A percentile compares a stretch with the other conserved stretches of the same genome.
Conservation (phyloP, 2,329 filamentous ascomycete species). For the Exophiala oligosperma region DNA sequence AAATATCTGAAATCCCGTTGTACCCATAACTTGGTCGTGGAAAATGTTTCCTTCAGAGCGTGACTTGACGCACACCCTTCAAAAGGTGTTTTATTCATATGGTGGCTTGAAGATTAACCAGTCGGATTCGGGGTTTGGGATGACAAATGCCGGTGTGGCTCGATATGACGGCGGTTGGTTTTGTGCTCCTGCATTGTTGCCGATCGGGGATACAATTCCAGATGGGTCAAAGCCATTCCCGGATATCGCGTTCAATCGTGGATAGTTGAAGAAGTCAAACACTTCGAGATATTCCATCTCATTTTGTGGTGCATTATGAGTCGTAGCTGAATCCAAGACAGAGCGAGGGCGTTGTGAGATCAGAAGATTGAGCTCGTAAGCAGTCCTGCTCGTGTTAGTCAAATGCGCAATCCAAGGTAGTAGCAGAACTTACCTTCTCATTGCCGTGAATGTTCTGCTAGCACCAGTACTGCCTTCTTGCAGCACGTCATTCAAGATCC, state of each 20-base stretch:
- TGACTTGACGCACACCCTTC: not conserved
- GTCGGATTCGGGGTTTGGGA: constrained; percentile 48
- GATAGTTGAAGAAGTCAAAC: constrained; percentile 93
- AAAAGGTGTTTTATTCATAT: constrained; percentile 12
- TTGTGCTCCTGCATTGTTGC: constrained; percentile 13
- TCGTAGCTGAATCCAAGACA: constrained; percentile 28
- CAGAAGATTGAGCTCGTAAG: constrained; percentile 74
- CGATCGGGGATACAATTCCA: constrained; percentile 21
- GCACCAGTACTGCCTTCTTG: constrained; percentile 58
- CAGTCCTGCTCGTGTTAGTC: constrained; percentile 14
- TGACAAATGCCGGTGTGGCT: constrained; percentile 42
- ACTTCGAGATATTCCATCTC: constrained; percentile 89
- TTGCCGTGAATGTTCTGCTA: constrained; percentile 81
- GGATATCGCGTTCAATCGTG: constrained; percentile 54
- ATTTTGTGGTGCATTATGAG: constrained; percentile 35
- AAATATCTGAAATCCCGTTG: too few species aligned
- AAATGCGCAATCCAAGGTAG: not conserved
- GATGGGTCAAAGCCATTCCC: constrained; percentile 12
- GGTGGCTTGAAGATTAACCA: constrained; percentile 37
- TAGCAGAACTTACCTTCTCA: constrained; percentile 75
- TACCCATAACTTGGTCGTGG: too few species aligned
- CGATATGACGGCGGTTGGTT: constrained; percentile 8
- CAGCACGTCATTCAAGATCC: constrained; percentile 76
- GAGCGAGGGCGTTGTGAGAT: constrained; percentile 72
- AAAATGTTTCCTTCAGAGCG: too few species aligned